Evolutionary conservation across 768 basidiomycete species (phyloP), one percentile per base, ranked within the genome.

Genomic region (Suillus decipiens): DNA sequence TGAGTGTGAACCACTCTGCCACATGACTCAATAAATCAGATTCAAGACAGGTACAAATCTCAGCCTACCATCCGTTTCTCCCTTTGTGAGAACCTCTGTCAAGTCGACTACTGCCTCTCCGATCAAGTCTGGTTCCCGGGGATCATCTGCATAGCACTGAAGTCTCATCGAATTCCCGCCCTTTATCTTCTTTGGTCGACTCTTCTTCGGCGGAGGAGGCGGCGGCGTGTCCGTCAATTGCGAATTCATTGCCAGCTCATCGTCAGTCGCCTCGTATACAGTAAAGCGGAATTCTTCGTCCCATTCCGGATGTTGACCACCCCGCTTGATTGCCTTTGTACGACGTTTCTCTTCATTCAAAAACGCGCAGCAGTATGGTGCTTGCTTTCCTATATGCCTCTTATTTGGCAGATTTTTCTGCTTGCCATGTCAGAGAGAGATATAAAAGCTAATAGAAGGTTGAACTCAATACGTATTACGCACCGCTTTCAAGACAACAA

Each of bases 281-380:
- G 89, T 88, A 76, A 98, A 99, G 48, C 97, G 89, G 71, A 99
- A 81, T 77, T 99, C 97, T 70, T 97, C 95, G 73, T 99, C 97
- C 96, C 97, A 99, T 77, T 95, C 95, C 6, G 97, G 97, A 75
- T 97, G 95, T 74, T 99, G 97, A 19, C 97, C 97, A 57, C 97
- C 97, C 36, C 94, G 89, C 73, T 93, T 96, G 74, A 98, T 90
- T n/a, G 94, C 88, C 74, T 90, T 93, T 5, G 96, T 99, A 59
- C 92, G 84, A 63, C 89, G 86, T 71, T 89, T 95, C 75, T 95
- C 89, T 57, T 88, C 87, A 71, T 93, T 90, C 59, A 95, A 79
- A 4, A 82, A 80, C 31, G 96, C 84, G 28, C 87, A 78, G 68
- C 95, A 97, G 76, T 96, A 99, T 0, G 97, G 97, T 75, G 98